These are phyloP conservation scores for Pestalotiopsis sp. DNA, from an alignment of 2,329 filamentous ascomycete species.

Conservation along the genomic window DNA sequence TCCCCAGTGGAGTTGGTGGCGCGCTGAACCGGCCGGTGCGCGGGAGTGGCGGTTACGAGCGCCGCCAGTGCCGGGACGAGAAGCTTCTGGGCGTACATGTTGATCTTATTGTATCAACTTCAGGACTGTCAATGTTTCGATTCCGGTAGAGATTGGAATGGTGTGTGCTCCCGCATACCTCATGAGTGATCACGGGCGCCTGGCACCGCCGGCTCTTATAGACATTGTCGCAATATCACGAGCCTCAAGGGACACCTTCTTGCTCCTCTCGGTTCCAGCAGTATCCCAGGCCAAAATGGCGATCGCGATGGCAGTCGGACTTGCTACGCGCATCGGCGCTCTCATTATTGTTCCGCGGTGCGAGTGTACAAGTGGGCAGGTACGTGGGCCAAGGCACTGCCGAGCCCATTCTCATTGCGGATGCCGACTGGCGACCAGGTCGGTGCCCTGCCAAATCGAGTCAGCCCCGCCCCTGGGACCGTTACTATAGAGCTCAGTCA, in stretches of 20 bases:
- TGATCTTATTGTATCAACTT: neutral
- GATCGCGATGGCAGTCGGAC: neutral
- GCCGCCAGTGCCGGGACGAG: neutral
- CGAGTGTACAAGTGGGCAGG: conserved; percentile 3
- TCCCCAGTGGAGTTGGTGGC: neutral
- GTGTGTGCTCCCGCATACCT: neutral
- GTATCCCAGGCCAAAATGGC: neutral
- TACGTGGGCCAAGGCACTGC: conserved; percentile 1
- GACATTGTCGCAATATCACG: neutral
- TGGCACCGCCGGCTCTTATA: neutral
- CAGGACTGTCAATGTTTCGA: neutral
- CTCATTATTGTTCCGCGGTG: conserved; percentile 4
- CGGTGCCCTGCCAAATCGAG: neutral
- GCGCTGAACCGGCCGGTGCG: neutral
- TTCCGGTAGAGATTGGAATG: neutral
- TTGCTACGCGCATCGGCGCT: neutral
- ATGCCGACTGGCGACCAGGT: neutral
- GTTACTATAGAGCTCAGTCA: neutral
- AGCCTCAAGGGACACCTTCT: neutral
- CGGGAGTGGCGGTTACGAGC: neutral
- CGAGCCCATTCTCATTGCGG: conserved; percentile 3
- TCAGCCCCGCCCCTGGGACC: conserved; percentile 1
- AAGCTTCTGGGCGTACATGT: neutral
- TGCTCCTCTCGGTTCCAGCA: neutral
- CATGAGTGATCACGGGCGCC: neutral